Evolutionary conservation across 352 stramenopile genomes (phyloP), one percentile per base, ranked within the genome.

Genomic region (Pythium grandisporangium): DNA sequence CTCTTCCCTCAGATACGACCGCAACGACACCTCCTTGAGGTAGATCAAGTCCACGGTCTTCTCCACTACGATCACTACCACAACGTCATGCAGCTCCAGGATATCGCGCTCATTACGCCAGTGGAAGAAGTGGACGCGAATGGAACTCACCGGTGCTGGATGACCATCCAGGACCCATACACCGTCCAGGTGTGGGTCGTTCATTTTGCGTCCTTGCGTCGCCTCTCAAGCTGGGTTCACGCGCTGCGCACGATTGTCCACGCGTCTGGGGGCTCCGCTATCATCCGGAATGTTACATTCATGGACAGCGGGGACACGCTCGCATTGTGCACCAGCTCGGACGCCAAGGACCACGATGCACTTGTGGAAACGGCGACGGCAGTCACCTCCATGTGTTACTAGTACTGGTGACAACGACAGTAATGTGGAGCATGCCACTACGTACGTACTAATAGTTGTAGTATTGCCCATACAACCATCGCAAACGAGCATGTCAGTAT

Each of bases 181-280:
- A 54, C 45, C 4, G 37, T 72, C n/a, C 71, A 85, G 53, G 60
- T 79, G 20, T 88, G 71, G 72, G 55, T 82, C 27, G 30, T 88
- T 3, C 52, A 78, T 55, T 88, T 84, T 21, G 36, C 63, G 14
- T 76, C 67, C 0, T 43, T 63, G 1, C 36, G 54, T 21, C 55
- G 56, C 14, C 46, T 85, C 10, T 34, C 56, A 32, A 43, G 38
- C 5, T 88, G 71, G 74, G 45, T 74, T 13, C 17, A 63, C 17
- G 25, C 76, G 19, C 45, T 88, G 8, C 51, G 53, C 3, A 43
- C 50, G 0, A 60, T 84, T 26, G 54, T 77, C 10, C 25, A 34
- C 0, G 58, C 53, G 5, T 79, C 65, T 3, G 47, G 47, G 5
- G 64, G 55, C 21, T 22, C 21, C 0, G 48, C 66, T 6, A 26